phyloP scores from a whole-genome alignment of 2,329 filamentous ascomycete species.

The Raffaelea arxii region DNA sequence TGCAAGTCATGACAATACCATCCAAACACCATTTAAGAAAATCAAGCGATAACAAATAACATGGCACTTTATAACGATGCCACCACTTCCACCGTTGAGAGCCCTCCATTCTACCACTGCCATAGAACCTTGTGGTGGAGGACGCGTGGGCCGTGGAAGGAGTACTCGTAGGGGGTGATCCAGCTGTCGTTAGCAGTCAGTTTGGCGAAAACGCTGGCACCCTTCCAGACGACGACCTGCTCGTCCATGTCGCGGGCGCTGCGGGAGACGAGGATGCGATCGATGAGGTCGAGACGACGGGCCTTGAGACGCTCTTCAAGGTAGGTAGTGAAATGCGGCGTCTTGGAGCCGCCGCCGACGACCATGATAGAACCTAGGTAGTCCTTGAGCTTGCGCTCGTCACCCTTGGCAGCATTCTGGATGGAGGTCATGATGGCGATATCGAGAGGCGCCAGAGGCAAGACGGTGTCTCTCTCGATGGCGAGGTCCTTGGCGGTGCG shows the following conservation, averaged over 20 bases:
- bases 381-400: slow-evolving; percentile 89
- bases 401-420: slow-evolving; percentile 72
- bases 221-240: slow-evolving; percentile 97
- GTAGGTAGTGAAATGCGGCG: slow-evolving; percentile 67
- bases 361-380: slow-evolving; percentile 87
- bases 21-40: too few species aligned
- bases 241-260: slow-evolving; percentile 91
- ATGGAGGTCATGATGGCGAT: slow-evolving; percentile 85
- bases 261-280: slow-evolving; percentile 52
- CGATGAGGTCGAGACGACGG: slow-evolving; percentile 49
- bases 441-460: slow-evolving; percentile 78
- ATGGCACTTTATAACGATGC: too few species aligned
- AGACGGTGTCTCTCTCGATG: slow-evolving; percentile 64
- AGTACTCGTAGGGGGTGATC: slow-evolving; percentile 82
- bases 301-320: slow-evolving; percentile 74
- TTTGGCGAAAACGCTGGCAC: slow-evolving; percentile 91
- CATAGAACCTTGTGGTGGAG: slow-evolving; percentile 73
- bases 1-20: background rate
- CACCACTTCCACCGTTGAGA: too few species aligned
- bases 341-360: slow-evolving; percentile 74
- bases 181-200: slow-evolving; percentile 89
- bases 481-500: slow-evolving; percentile 46
- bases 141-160: slow-evolving; percentile 70
- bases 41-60: too few species aligned
- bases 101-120: slow-evolving; percentile 35